phyloP scores from a whole-genome alignment of 257 asterid species.

The Capsicum baccatum region DNA sequence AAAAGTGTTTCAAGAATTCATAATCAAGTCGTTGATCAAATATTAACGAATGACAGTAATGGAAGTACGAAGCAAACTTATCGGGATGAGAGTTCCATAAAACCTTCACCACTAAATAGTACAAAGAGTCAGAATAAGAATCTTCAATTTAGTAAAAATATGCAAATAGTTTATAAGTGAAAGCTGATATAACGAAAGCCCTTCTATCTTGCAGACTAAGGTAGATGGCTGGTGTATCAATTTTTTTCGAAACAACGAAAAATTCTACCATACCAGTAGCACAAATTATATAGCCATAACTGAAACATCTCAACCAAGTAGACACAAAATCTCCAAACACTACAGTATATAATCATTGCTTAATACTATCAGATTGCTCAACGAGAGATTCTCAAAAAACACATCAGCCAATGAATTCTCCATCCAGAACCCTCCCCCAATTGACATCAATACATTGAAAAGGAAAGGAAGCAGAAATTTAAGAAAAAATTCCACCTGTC shows the following conservation, averaged over 20 bases:
- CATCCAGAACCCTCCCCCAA: background rate
- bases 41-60: conserved; percentile 91
- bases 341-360: background rate
- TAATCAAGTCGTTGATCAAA: conserved; percentile 96
- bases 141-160: background rate
- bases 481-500: too few relatives aligned
- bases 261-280: background rate
- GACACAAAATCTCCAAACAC: background rate
- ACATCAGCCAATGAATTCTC: conserved; percentile 4
- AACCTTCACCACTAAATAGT: conserved; percentile 52
- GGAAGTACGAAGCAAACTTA: conserved; percentile 93
- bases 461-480: too few relatives aligned
- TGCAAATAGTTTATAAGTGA: conserved; percentile 6
- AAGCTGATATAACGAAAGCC: background rate
- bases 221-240: background rate
- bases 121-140: conserved; percentile 19
- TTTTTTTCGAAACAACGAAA: background rate
- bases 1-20: conserved; percentile 88
- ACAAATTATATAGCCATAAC: background rate
- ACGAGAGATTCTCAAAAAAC: background rate
- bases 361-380: conserved; percentile 4
- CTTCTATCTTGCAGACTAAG: background rate
- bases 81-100: conserved; percentile 94
- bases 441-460: too few relatives aligned
- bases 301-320: background rate